Conservation (phyloP, 306 rosid genomes). For the Luffa acutangula region DNA sequence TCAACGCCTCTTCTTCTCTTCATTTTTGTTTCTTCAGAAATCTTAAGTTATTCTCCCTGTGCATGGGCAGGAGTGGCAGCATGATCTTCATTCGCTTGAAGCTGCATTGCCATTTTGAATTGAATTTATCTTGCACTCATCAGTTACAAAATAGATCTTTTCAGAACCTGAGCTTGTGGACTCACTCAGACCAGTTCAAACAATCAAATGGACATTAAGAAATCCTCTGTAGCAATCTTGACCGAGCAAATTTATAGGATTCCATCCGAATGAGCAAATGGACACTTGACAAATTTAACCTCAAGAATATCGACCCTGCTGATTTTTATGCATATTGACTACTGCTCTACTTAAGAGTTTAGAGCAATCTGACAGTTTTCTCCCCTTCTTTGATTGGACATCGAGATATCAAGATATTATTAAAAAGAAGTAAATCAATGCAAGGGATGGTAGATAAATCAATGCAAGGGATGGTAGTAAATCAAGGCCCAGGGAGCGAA, state of each 20-base stretch:
- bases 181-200: background rate
- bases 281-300: background rate
- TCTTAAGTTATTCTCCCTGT: background rate
- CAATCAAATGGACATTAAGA: background rate
- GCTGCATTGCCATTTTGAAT: background rate
- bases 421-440: background rate
- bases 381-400: too few relatives aligned
- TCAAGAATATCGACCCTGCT: background rate
- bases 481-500: background rate
- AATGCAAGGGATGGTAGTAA: background rate
- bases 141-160: background rate
- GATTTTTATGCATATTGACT: background rate
- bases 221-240: background rate
- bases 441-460: background rate
- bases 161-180: background rate
- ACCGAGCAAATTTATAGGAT: background rate
- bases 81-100: background rate
- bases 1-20: background rate
- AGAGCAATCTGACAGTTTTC: background rate
- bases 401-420: background rate
- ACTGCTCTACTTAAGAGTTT: background rate
- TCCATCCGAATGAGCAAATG: background rate
- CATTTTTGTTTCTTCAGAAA: background rate
- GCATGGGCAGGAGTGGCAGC: background rate
- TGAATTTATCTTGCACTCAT: background rate